Percentiles rank a stretch among this genome's conserved stretches.
phyloP scores from a whole-genome alignment of 1,284 basidiomycete genomes.

The Melanopsichium pennsylvanicum region DNA sequence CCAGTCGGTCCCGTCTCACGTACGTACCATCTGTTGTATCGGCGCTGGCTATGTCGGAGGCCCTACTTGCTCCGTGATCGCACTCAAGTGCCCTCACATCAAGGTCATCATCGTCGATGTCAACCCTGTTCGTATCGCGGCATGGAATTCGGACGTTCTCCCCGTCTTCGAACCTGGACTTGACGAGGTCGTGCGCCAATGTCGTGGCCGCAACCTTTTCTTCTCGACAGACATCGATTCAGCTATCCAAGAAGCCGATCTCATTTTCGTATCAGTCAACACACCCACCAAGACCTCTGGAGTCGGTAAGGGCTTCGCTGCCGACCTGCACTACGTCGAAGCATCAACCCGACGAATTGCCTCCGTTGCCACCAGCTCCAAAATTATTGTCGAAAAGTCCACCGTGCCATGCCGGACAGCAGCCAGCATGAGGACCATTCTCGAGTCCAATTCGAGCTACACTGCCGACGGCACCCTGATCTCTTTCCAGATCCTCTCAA shows the following conservation, averaged over 20 bases:
- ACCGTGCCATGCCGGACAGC: slow-evolving; percentile 98
- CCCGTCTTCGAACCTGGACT: slow-evolving; percentile 98
- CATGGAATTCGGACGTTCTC: slow-evolving; percentile 82
- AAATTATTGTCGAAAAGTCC: slow-evolving; percentile 99
- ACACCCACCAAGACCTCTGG: slow-evolving; percentile 98
- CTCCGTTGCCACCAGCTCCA: slow-evolving; percentile 83
- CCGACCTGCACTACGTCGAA: slow-evolving; percentile 79
- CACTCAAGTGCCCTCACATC: slow-evolving; percentile 93
- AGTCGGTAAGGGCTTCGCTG: slow-evolving; percentile 95
- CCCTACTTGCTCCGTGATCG: slow-evolving; percentile 88
- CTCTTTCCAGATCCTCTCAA: slow-evolving; percentile 97
- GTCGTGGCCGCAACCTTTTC: slow-evolving; percentile 93
- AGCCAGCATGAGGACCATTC: slow-evolving; percentile 97
- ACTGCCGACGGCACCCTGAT: slow-evolving; percentile 74
- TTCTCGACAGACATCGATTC: slow-evolving; percentile 95
- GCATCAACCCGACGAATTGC: slow-evolving; percentile 95
- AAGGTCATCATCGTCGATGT: slow-evolving; percentile 96
- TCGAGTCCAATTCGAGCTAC: slow-evolving; percentile 86
- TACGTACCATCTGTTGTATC: slow-evolving; percentile 69
- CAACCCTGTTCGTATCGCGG: slow-evolving; percentile 90
- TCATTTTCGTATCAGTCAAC: slow-evolving; percentile 80
- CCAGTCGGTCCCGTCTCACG: slow-evolving; percentile 36
- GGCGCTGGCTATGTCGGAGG: slow-evolving; percentile 91
- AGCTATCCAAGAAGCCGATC: slow-evolving; percentile 88
- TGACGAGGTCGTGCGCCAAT: slow-evolving; percentile 86